Conservation (phyloP, 2,329 filamentous ascomycete genomes). For the Talaromyces funiculosus region DNA sequence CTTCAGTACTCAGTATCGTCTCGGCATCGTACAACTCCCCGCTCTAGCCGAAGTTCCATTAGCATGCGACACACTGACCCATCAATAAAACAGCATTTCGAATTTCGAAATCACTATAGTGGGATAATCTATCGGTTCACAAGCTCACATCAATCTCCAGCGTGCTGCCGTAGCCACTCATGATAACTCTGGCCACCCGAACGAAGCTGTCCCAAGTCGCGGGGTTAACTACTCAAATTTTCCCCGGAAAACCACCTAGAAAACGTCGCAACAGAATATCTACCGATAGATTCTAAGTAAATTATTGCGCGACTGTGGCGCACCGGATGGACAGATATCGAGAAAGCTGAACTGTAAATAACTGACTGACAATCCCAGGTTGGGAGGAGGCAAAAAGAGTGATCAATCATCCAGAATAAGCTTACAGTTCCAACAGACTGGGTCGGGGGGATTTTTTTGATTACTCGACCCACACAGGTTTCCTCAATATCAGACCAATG, state of each 20-base stretch:
- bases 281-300: not conserved
- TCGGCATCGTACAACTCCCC: constrained; percentile 10
- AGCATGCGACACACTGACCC: not conserved
- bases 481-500: not conserved
- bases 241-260: not conserved
- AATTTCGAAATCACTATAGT: not conserved
- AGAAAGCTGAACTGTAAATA: not conserved
- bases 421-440: not conserved
- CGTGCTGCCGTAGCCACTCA: constrained; percentile 11
- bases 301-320: not conserved
- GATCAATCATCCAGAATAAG: not conserved
- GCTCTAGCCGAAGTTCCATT: constrained; percentile 5
- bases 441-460: not conserved
- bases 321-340: not conserved
- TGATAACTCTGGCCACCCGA: not conserved
- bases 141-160: constrained; percentile 13
- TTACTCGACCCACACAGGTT: not conserved
- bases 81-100: not conserved
- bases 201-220: too few species aligned
- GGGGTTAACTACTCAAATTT: not conserved
- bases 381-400: not conserved
- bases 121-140: not conserved
- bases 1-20: constrained; percentile 5
- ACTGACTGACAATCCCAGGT: too few species aligned
- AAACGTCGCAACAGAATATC: not conserved